These are phyloP conservation scores for Austroboletus olivaceoglutinosus DNA, from an alignment of 1,284 basidiomycete species.

Conservation along the genomic window DNA sequence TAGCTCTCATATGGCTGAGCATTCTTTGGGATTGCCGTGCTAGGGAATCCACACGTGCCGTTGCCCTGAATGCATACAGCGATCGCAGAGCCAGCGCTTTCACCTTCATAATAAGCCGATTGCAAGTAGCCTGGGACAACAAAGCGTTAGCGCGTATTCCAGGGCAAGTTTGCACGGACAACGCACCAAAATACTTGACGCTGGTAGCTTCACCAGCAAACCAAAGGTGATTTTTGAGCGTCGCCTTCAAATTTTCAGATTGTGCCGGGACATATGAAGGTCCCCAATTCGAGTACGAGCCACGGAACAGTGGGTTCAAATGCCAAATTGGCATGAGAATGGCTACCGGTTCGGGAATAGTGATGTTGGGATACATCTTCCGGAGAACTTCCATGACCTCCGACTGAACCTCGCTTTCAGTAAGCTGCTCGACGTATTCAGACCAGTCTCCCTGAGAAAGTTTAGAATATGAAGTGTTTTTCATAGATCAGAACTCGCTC, in stretches of 20 bases:
- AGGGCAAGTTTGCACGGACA: neutral
- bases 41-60: constrained; percentile 27
- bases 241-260: constrained; percentile 56
- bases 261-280: constrained; percentile 53
- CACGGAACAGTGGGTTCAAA: constrained; percentile 55
- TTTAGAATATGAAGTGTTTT: neutral
- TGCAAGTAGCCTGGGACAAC: constrained; percentile 42
- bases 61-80: constrained; percentile 38
- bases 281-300: constrained; percentile 71
- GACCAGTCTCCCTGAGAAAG: constrained; percentile 52
- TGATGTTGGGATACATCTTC: constrained; percentile 54
- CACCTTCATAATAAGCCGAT: constrained; percentile 46
- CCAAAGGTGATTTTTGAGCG: constrained; percentile 51
- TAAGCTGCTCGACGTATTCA: constrained; percentile 53
- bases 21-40: constrained; percentile 29
- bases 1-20: constrained; percentile 17
- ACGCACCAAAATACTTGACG: constrained; percentile 54
- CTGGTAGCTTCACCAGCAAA: constrained; percentile 67
- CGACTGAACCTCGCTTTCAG: constrained; percentile 45
- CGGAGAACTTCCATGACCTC: constrained; percentile 57
- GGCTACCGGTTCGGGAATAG: constrained; percentile 51
- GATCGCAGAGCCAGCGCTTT: constrained; percentile 35
- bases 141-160: neutral
- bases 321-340: constrained; percentile 61
- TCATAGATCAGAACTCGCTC: constrained; percentile 14